Conservation (phyloP, 2,329 filamentous ascomycete species). For the Fusarium irregulare region DNA sequence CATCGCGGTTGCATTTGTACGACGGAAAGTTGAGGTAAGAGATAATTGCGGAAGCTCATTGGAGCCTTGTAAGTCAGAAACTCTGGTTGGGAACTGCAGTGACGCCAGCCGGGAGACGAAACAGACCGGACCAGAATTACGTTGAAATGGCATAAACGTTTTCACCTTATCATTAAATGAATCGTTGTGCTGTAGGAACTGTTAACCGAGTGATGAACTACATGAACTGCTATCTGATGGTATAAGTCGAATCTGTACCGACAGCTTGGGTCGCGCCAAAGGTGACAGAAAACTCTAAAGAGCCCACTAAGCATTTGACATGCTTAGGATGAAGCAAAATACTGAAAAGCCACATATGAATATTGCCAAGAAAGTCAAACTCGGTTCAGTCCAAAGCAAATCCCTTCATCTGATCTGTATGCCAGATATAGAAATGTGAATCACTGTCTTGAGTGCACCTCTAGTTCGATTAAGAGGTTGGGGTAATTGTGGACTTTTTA, state of each 20-base stretch:
- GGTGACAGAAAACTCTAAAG: not conserved
- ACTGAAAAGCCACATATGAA: not conserved
- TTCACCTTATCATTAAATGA: no score
- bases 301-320: not conserved
- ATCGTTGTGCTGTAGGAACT: no score
- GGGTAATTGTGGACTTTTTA: not conserved
- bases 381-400: no score
- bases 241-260: not conserved
- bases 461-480: not conserved
- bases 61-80: not conserved
- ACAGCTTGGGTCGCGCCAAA: conserved; percentile 4
- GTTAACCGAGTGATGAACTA: not conserved
- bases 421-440: not conserved
- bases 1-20: conserved; percentile 20
- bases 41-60: not conserved
- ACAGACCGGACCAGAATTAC: not conserved
- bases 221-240: not conserved
- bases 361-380: not conserved
- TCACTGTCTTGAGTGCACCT: not conserved
- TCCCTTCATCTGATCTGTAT: not conserved
- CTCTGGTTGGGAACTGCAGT: not conserved
- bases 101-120: not conserved
- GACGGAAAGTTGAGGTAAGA: not conserved
- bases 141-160: not conserved
- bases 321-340: not conserved